Evolutionary conservation across 129 eudicot species (phyloP).

Genomic region (Solidago caesia): DNA sequence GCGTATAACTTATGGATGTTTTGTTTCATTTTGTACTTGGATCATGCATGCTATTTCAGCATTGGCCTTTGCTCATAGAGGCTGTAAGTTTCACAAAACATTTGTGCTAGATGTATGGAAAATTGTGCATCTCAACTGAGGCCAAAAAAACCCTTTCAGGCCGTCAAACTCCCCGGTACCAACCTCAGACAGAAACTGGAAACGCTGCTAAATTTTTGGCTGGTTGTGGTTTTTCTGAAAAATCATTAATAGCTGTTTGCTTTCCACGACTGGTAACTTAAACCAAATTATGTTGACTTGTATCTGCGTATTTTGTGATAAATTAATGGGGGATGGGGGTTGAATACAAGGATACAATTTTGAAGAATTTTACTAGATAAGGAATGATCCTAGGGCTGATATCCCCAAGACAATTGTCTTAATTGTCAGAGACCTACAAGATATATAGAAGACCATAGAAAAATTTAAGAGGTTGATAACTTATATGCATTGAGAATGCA

Average conservation of each 20-base stretch:
- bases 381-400: too few species aligned
- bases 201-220: background rate
- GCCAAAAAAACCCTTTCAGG: background rate
- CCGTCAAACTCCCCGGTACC: background rate
- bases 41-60: background rate
- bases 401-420: too few species aligned
- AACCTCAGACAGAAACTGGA: background rate
- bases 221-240: background rate
- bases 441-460: too few species aligned
- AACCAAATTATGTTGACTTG: background rate
- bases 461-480: background rate
- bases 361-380: too few species aligned
- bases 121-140: background rate
- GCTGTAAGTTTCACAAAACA: background rate
- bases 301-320: background rate
- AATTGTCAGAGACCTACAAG: too few species aligned
- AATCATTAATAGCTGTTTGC: background rate
- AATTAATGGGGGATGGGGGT: background rate
- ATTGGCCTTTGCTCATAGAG: background rate
- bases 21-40: background rate
- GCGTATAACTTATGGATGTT: background rate
- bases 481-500: background rate
- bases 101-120: background rate
- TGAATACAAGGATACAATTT: background rate
- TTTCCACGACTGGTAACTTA: background rate